These are phyloP conservation scores for Picochlorum sp. DNA, from an alignment of 139 green algal genomes.

Conservation along the genomic window DNA sequence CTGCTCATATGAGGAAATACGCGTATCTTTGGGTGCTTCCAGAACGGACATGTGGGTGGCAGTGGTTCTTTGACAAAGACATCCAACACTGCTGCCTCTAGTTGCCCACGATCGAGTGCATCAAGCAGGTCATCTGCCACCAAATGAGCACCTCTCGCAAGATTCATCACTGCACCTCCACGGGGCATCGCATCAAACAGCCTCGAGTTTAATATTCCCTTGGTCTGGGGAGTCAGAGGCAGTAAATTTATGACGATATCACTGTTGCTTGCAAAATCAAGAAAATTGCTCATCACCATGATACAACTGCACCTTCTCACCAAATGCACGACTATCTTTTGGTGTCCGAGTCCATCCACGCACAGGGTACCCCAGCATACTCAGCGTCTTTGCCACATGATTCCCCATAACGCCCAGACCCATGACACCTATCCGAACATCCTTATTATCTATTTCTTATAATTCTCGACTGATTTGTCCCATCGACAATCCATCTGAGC, in stretches of 20 bases:
- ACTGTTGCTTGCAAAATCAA: slow-evolving; percentile 18
- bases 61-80: slow-evolving; percentile 50
- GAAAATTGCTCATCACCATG: slow-evolving; percentile 20
- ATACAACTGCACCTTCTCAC: slow-evolving; percentile 16
- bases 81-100: slow-evolving; percentile 39
- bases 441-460: slow-evolving; percentile 22
- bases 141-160: slow-evolving; percentile 40
- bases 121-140: slow-evolving; percentile 40
- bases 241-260: slow-evolving; percentile 55
- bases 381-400: slow-evolving; percentile 16
- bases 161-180: slow-evolving; percentile 45
- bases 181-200: slow-evolving; percentile 42
- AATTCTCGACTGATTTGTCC: slow-evolving; percentile 28
- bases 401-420: slow-evolving; percentile 16
- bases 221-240: slow-evolving; percentile 40
- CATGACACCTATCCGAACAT: slow-evolving; percentile 25
- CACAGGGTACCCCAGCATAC: slow-evolving; percentile 38
- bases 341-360: slow-evolving; percentile 35
- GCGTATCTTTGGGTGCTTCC: slow-evolving; percentile 39
- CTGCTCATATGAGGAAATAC: slow-evolving; percentile 54
- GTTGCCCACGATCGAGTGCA: slow-evolving; percentile 34
- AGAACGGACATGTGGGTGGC: slow-evolving; percentile 36
- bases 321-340: background rate
- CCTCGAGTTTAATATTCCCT: slow-evolving; percentile 34
- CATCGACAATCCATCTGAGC: slow-evolving; percentile 22